Evolutionary conservation across 2,329 filamentous ascomycete species (phyloP), one percentile per base, ranked within the genome.

Genomic region (Hymenoscyphus fraxineus): DNA sequence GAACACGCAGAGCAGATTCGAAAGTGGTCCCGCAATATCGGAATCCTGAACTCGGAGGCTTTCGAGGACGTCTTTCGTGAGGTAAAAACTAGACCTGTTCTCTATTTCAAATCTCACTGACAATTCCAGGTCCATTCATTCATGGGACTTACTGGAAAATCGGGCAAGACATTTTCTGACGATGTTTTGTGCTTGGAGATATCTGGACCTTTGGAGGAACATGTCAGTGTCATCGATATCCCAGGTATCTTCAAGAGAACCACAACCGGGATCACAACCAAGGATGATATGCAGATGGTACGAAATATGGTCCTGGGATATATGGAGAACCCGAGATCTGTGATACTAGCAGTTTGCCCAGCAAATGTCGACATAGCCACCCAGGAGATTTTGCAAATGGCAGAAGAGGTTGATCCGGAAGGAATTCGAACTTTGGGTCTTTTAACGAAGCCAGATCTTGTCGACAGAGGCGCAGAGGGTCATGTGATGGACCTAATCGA

Each of bases 181-280:
- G 68, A 71, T 59, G 58, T 69, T 27, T 61, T 71, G 9, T 62
- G 61, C n/a, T 63, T 71, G 32, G 69, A 71, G 63, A 19, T 70
- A 1, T 51, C 35, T 6, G 69, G 69, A 22, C 67, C 83, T 0
- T 71, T 78, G 2, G 76, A 78, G 19, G 80, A 80, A 0, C 79
- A 85, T 27, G 75, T 88, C 38, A 87, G 84, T 0, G 77, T 88
- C 39, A 83, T 88, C 6, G 84, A 88, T 70, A 76, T 87, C 1
- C 85, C 85, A 0, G 85, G 85, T 1, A 74, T 88, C 3, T 83
- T 86, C 61, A 77, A 80, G n/a, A 27, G 54, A 40, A 55, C 59
- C 1, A 65, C 63, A 16, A 15, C 38, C 35, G 59, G 63, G 59
- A 32, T 62, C 32, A 66, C 64, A 6, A 64, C 27, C 2, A 62